Evolutionary conservation across 441 rosid species (phyloP).

Genomic region (Eutrema salsugineum): DNA sequence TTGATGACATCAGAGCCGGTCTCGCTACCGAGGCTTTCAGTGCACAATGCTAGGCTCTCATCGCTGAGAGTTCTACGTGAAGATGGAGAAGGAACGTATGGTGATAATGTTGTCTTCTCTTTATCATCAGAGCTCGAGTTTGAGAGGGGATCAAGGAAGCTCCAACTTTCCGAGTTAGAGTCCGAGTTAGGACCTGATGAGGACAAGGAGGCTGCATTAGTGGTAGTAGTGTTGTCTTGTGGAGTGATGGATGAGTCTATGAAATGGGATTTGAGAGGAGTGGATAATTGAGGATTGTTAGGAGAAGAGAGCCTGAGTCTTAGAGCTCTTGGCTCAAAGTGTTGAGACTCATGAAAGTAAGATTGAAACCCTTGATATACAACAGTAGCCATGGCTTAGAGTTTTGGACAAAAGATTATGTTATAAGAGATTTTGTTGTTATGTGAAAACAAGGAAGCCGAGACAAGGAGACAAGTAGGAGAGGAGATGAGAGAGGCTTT

Average conservation of each 20-base stretch:
- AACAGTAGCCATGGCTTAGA: slow-evolving; percentile 52
- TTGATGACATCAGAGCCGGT: slow-evolving; percentile 51
- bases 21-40: slow-evolving; percentile 81
- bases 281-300: slow-evolving; percentile 28
- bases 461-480: slow-evolving; percentile 18
- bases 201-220: slow-evolving; percentile 23
- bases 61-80: slow-evolving; percentile 52
- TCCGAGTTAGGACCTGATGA: not conserved
- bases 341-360: slow-evolving; percentile 53
- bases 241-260: slow-evolving; percentile 27
- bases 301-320: slow-evolving; percentile 51
- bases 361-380: slow-evolving; percentile 58
- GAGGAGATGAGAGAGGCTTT: slow-evolving; percentile 20
- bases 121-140: slow-evolving; percentile 18
- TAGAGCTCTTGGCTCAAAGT: slow-evolving; percentile 51
- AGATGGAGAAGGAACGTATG: slow-evolving; percentile 45
- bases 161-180: slow-evolving; percentile 41
- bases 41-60: slow-evolving; percentile 74
- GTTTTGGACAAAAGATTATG: not conserved
- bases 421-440: slow-evolving; percentile 11
- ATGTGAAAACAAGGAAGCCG: not conserved
- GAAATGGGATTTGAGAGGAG: slow-evolving; percentile 36
- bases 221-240: slow-evolving; percentile 11
- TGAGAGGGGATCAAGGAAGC: slow-evolving; percentile 48
- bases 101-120: slow-evolving; percentile 26